Percentiles rank a stretch among this genome's conserved stretches.
Conservation (phyloP, 257 asterid genomes). For the Solanum pinnatisectum region DNA sequence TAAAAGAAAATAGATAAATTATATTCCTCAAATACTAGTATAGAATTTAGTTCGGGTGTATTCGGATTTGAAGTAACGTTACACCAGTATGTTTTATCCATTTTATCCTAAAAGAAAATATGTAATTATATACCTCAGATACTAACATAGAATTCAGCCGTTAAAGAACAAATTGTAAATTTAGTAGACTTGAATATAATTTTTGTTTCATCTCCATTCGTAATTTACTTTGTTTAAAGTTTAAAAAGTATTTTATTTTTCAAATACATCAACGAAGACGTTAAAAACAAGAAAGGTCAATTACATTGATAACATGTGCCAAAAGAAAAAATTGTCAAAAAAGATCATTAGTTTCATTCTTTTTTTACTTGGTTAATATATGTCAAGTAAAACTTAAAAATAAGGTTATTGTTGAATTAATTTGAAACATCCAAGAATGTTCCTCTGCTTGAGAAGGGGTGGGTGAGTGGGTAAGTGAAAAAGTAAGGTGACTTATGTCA, state of each 20-base stretch:
- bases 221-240: not conserved
- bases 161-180: too few relatives aligned
- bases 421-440: not conserved
- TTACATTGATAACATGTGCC: not conserved
- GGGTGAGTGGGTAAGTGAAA: not conserved
- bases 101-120: too few relatives aligned
- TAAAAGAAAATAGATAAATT: too few relatives aligned
- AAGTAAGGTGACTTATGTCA: not conserved
- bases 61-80: too few relatives aligned
- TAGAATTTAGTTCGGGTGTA: too few relatives aligned
- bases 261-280: not conserved
- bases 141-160: rapidly evolving
- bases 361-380: not conserved
- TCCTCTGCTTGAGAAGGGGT: not conserved
- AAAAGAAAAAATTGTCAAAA: not conserved
- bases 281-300: not conserved
- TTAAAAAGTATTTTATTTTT: too few relatives aligned
- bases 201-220: not conserved
- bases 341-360: not conserved
- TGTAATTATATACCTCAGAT: not conserved
- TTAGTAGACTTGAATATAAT: too few relatives aligned
- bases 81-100: too few relatives aligned
- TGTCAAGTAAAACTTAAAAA: not conserved
- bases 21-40: too few relatives aligned
- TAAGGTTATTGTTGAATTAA: not conserved